phyloP scores from a whole-genome alignment of 2,329 filamentous ascomycete species.

The Basipetospora sp. region DNA sequence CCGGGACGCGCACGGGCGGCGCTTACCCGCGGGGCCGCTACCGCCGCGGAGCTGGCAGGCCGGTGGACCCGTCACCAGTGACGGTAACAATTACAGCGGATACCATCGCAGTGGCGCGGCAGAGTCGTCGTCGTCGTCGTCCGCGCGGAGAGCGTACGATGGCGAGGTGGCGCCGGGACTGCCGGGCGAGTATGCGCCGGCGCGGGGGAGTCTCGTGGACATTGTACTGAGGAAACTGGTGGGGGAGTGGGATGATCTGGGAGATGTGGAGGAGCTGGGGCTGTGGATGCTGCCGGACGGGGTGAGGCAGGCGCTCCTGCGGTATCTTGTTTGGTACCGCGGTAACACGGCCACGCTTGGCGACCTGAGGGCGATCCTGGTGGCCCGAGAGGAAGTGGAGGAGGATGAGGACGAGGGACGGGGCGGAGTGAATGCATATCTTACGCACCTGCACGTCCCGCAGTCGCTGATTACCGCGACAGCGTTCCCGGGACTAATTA shows the following conservation, averaged over 20 bases:
- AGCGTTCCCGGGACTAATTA: conserved; percentile 1
- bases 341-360: conserved; percentile 31
- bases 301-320: conserved; percentile 36
- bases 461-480: neutral
- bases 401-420: conserved; percentile 8
- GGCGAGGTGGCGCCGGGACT: conserved; percentile 2
- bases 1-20: conserved; percentile 32
- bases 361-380: conserved; percentile 35
- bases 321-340: conserved; percentile 31
- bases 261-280: conserved; percentile 36
- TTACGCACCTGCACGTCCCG: conserved; percentile 5
- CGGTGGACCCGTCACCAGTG: conserved; percentile 10
- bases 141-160: too few species aligned
- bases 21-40: conserved; percentile 42
- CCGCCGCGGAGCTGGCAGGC: conserved; percentile 41
- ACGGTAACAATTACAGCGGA: conserved; percentile 1
- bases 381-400: conserved; percentile 6
- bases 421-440: neutral
- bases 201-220: conserved; percentile 34
- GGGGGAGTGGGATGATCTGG: conserved; percentile 28
- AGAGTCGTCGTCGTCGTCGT: too few species aligned
- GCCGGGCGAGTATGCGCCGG: conserved; percentile 31
- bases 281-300: conserved; percentile 40
- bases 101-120: conserved; percentile 3
- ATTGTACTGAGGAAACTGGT: conserved; percentile 35